Conservation (phyloP, 1,284 basidiomycete species). For the Puccinia sorghi region DNA sequence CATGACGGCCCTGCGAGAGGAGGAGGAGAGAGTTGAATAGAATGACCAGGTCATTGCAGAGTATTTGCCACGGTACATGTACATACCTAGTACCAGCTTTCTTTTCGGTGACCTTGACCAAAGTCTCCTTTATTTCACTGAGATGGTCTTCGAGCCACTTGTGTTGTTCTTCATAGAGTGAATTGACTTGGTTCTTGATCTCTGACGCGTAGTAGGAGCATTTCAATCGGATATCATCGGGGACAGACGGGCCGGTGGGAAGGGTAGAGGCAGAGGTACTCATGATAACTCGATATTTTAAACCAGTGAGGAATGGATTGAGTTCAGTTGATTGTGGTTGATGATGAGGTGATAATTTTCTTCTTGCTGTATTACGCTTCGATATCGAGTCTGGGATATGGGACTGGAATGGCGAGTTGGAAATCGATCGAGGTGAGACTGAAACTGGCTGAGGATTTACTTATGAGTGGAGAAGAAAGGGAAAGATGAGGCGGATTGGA, state of each 20-base stretch:
- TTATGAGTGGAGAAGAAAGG: too few species aligned
- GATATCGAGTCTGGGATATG: not conserved
- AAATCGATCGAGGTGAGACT: not conserved
- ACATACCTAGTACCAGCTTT: slow-evolving; percentile 38
- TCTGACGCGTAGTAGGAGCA: slow-evolving; percentile 47
- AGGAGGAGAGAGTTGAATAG: not conserved
- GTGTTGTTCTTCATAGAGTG: slow-evolving; percentile 41
- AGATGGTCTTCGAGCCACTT: slow-evolving; percentile 50
- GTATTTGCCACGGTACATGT: too few species aligned
- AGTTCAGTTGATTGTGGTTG: not conserved
- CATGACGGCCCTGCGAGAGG: slow-evolving; percentile 34
- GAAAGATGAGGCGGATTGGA: too few species aligned
- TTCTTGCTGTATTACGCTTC: too few species aligned
- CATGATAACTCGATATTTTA: not conserved
- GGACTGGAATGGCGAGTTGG: not conserved
- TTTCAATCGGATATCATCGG: slow-evolving; percentile 44
- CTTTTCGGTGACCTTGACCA: slow-evolving; percentile 38
- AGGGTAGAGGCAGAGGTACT: not conserved
- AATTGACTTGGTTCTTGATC: slow-evolving; percentile 47
- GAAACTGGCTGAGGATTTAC: too few species aligned
- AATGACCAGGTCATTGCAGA: not conserved
- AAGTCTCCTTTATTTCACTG: slow-evolving; percentile 27
- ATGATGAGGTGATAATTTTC: not conserved
- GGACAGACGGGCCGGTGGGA: slow-evolving; percentile 5
- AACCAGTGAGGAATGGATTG: not conserved